phyloP scores from a whole-genome alignment of 2,329 filamentous ascomycete species.

The Ophiostoma sp. region DNA sequence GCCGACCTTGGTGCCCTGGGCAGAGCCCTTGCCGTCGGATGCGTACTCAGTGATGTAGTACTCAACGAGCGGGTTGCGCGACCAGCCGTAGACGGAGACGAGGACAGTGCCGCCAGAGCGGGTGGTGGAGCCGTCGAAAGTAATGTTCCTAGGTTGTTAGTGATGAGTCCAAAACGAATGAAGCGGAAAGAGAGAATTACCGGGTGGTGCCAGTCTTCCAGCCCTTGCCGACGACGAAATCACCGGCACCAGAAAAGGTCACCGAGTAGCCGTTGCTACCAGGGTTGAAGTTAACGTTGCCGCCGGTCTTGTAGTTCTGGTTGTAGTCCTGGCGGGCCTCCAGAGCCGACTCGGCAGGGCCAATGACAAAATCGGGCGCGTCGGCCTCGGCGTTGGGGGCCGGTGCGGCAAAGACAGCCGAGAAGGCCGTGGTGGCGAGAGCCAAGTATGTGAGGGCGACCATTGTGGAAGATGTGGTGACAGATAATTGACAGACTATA shows the following conservation, averaged over 20 bases:
- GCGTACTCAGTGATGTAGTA: conserved; percentile 43
- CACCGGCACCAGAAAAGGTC: conserved; percentile 46
- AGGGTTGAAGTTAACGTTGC: conserved; percentile 38
- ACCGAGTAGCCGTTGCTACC: conserved; percentile 43
- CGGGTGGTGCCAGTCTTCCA: conserved; percentile 55
- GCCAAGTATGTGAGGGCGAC: conserved; percentile 32
- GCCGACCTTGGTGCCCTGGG: conserved; percentile 38
- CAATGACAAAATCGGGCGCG: conserved; percentile 35
- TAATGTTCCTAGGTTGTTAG: conserved; percentile 34
- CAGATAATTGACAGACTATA: not conserved
- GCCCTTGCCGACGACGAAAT: conserved; percentile 61
- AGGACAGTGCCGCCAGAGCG: conserved; percentile 35
- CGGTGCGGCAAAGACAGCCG: conserved; percentile 30
- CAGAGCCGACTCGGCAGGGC: conserved; percentile 32
- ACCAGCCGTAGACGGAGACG: conserved; percentile 43
- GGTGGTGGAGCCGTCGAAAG: conserved; percentile 34
- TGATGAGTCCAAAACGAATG: not conserved
- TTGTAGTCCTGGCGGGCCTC: conserved; percentile 40
- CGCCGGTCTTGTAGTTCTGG: conserved; percentile 45
- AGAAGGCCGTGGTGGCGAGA: conserved; percentile 33
- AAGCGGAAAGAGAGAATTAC: conserved; percentile 36
- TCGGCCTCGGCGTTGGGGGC: conserved; percentile 32
- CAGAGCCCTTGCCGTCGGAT: conserved; percentile 35
- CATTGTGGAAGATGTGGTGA: conserved; percentile 31
- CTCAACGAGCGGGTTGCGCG: conserved; percentile 41